Conservation (phyloP, 2,329 filamentous ascomycete genomes). For the Fusarium sambucinum region DNA sequence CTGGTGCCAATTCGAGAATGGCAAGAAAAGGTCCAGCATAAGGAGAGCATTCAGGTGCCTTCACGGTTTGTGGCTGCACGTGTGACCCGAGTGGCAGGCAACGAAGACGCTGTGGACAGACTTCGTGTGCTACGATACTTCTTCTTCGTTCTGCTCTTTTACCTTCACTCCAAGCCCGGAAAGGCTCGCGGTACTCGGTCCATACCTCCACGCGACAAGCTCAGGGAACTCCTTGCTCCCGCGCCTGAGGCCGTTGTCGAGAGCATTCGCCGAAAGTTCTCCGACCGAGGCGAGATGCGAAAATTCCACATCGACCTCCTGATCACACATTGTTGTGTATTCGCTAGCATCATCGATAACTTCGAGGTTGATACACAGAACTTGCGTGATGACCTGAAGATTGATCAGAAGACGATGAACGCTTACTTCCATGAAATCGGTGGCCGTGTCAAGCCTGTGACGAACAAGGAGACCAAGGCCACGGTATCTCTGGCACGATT, state of each 20-base stretch:
- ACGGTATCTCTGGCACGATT: conserved; percentile 73
- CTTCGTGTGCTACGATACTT: conserved; percentile 72
- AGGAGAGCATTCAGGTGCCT: conserved; percentile 66
- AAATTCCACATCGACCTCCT: conserved; percentile 80
- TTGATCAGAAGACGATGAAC: conserved; percentile 77
- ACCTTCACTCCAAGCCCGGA: conserved; percentile 60
- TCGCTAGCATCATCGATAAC: conserved; percentile 78
- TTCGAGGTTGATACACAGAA: conserved; percentile 78
- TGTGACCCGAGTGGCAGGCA: conserved; percentile 65
- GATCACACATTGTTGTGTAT: conserved; percentile 77
- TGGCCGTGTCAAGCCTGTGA: conserved; percentile 71
- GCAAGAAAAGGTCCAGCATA: conserved; percentile 73
- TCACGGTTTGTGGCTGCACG: conserved; percentile 76
- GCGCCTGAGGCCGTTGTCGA: conserved; percentile 73
- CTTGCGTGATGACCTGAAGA: conserved; percentile 76
- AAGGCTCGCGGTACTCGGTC: conserved; percentile 61
- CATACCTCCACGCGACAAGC: conserved; percentile 72
- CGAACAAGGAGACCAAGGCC: conserved; percentile 71
- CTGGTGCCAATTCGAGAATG: conserved; percentile 79
- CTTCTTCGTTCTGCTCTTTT: conserved; percentile 68
- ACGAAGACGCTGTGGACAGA: conserved; percentile 64
- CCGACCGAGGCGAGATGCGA: conserved; percentile 71
- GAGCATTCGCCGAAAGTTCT: conserved; percentile 76
- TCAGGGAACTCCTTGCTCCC: conserved; percentile 67
- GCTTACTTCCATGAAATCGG: conserved; percentile 83